phyloP scores from a whole-genome alignment of 805 yeast species.

The Starmera amethionina region DNA sequence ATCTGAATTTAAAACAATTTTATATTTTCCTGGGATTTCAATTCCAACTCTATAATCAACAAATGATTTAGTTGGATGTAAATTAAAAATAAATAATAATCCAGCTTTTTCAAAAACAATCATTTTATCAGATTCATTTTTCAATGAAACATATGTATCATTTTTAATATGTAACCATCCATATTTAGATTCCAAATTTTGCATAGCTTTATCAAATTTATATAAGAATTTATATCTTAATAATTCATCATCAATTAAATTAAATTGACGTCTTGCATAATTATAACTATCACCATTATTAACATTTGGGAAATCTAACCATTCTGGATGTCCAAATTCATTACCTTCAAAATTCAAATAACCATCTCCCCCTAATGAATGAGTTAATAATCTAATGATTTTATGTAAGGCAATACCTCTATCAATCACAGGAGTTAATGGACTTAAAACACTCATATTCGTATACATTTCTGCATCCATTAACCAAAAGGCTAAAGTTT shows the following conservation, averaged over 20 bases:
- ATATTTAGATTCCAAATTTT: constrained; percentile 56
- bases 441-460: constrained; percentile 73
- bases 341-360: constrained; percentile 95
- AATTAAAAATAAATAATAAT: constrained; percentile 76
- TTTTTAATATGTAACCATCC: constrained; percentile 63
- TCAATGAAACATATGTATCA: constrained; percentile 77
- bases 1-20: constrained; percentile 69
- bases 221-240: constrained; percentile 72
- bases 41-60: constrained; percentile 89
- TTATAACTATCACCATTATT: constrained; percentile 86
- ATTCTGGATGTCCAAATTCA: constrained; percentile 98
- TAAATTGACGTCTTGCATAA: constrained; percentile 93
- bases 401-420: constrained; percentile 90
- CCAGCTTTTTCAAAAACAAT: constrained; percentile 85
- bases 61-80: constrained; percentile 77
- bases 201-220: constrained; percentile 82
- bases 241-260: constrained; percentile 68
- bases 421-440: constrained; percentile 68
- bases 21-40: constrained; percentile 67
- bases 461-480: constrained; percentile 99
- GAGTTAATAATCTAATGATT: constrained; percentile 79
- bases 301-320: constrained; percentile 93
- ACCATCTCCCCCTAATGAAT: constrained; percentile 93
- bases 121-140: constrained; percentile 83
- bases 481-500: constrained; percentile 93